Base-by-base conservation (phyloP, 495 filamentous ascomycete species). In the Mycothermus thermophilus region DNA sequence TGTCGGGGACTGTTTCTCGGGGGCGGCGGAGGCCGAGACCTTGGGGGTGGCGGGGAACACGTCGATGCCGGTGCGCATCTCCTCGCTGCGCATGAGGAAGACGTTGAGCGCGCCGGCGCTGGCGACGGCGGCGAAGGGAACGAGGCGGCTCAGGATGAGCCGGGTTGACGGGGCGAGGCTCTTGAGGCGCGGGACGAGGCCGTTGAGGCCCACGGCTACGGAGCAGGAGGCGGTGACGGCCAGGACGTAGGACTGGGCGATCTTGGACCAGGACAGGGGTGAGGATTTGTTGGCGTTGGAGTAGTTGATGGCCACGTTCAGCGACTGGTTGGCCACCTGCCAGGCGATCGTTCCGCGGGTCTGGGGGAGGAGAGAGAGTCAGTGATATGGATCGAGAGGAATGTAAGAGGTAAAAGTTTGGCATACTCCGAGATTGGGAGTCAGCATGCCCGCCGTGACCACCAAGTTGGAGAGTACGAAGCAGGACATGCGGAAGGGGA, bases 381-480 rank as follows among this genome's bases (percentile, higher is more conserved):
- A 59, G 36, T 5, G 21, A 18, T 4, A 28, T 17, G 12, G n/a
- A 23, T 15, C 14, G 4, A 30, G 16, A 15, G 8, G 8, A 7
- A 17, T 4, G 27, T 40, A 38, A 8, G n/a, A 37, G 37, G n/a
- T 8, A 36, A 29, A 27, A 31, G 42, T 33, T 43, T 24, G 44
- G 36, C 63, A 14, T 63, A 80, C 78, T 42, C 69, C 57, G 17
- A 90, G 68, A 5, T 80, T 79, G 0, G 90, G 90, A 15, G 86
- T 90, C 34, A 97, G 75, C 92, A 96, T 97, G 49, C 92, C 90
- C 3, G 77, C 92, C n/a, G 90, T 97, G 34, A 96, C 88, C 29
- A 96, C 68, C 48, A 97, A 63, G 54, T 96, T 96, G 35, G 85
- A 85, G 29, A 96, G 63, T 34, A 92, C 83, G 55, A 93, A 96